phyloP scores from a whole-genome alignment of 1,139 yeast species.

The Yamadazyma buinensis region DNA sequence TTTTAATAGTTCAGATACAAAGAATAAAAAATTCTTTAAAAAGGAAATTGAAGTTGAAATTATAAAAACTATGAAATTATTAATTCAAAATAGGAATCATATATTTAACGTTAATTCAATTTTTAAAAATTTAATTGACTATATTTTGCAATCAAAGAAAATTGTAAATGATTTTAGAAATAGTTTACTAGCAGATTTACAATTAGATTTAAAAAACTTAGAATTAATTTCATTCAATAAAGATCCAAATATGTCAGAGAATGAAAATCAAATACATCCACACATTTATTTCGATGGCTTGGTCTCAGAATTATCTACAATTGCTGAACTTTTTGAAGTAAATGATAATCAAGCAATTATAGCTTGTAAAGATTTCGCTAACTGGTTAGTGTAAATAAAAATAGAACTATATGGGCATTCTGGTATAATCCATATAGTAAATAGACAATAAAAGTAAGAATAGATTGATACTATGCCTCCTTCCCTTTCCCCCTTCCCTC shows the following conservation, averaged over 20 bases:
- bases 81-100: conserved; percentile 5
- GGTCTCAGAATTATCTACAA: conserved; percentile 5
- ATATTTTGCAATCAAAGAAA: conserved; percentile 1
- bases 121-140: conserved; percentile 6
- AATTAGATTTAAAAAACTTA: not conserved
- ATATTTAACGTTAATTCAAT: conserved; percentile 4
- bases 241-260: not conserved
- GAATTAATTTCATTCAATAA: conserved; percentile 4
- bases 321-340: conserved; percentile 4
- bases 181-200: not conserved
- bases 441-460: not conserved
- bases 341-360: conserved; percentile 9
- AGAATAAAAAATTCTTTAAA: conserved; percentile 6
- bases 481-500: no score
- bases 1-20: conserved; percentile 1
- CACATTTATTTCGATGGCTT: conserved; percentile 10
- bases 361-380: conserved; percentile 15
- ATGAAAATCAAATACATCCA: not conserved
- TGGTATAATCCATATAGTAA: no score
- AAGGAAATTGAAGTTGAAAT: conserved; percentile 14
- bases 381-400: conserved; percentile 13
- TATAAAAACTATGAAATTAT: conserved; percentile 8
- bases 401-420: no score
- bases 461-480: no score
- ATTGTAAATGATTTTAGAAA: not conserved